Evolutionary conservation across 257 asterid genomes (phyloP).

Genomic region (Salvia hispanica): DNA sequence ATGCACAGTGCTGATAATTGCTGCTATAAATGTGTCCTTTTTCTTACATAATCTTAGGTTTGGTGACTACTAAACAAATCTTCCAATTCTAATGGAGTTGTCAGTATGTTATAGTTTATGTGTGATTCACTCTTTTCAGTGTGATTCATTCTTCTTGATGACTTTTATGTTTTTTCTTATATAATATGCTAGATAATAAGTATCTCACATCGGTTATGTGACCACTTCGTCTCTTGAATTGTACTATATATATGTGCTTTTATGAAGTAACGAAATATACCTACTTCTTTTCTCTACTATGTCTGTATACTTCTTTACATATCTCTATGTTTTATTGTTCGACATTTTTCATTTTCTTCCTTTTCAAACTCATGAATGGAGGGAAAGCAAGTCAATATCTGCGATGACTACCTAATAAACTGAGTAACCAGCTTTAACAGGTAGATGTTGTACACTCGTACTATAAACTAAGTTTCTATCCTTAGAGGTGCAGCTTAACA

Average conservation of each 20-base stretch:
- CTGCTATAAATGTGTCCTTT: not conserved
- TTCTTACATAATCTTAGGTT: slow-evolving; percentile 7
- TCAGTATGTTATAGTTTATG: slow-evolving; percentile 9
- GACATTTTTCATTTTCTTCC: too few species aligned
- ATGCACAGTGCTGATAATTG: not conserved
- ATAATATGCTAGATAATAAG: too few species aligned
- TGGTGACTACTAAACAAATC: slow-evolving; percentile 1
- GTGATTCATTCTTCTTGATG: slow-evolving; percentile 11
- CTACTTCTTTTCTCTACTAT: too few species aligned
- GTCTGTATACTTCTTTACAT: too few species aligned
- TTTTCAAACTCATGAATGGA: slow-evolving; percentile 23
- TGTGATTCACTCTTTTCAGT: slow-evolving; percentile 13
- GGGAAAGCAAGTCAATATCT: slow-evolving; percentile 16
- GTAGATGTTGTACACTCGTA: not conserved
- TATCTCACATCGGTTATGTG: too few species aligned
- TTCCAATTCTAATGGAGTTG: slow-evolving; percentile 11
- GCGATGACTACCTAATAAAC: slow-evolving; percentile 1
- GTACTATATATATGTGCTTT: too few species aligned
- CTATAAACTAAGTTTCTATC: not conserved
- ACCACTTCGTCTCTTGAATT: too few species aligned
- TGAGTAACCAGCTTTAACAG: not conserved
- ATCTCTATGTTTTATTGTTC: too few species aligned
- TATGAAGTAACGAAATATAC: too few species aligned
- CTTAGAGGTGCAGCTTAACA: not conserved
- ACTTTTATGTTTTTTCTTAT: not conserved